Conservation (phyloP, 2,329 filamentous ascomycete genomes). For the Penicillium paneum region DNA sequence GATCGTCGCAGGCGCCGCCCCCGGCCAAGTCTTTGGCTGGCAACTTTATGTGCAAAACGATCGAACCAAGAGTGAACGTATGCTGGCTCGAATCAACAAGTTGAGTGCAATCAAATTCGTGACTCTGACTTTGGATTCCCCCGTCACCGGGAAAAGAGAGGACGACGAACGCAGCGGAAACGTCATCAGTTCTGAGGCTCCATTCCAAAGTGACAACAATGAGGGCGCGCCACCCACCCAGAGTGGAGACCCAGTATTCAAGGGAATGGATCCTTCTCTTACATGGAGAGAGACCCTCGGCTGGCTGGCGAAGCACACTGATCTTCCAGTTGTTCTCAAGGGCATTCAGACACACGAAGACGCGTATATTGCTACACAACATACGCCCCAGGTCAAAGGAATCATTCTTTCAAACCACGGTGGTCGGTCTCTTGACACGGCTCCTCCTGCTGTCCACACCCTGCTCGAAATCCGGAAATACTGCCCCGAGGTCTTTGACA, state of each 20-base stretch:
- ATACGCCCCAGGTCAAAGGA: conserved; percentile 66
- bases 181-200: conserved; percentile 53
- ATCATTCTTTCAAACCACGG: conserved; percentile 90
- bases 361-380: conserved; percentile 66
- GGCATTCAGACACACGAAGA: conserved; percentile 94
- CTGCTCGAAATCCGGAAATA: conserved; percentile 70
- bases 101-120: conserved; percentile 72
- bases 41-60: conserved; percentile 91
- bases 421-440: conserved; percentile 78
- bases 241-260: conserved; percentile 29
- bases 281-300: conserved; percentile 74
- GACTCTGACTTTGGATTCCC: conserved; percentile 81
- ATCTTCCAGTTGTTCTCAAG: conserved; percentile 83
- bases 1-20: conserved; percentile 62
- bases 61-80: conserved; percentile 71
- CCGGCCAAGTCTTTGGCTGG: conserved; percentile 80
- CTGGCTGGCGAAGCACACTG: conserved; percentile 76
- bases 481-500: conserved; percentile 64
- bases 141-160: conserved; percentile 84
- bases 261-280: conserved; percentile 75
- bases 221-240: conserved; percentile 63
- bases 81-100: conserved; percentile 69
- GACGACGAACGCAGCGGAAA: conserved; percentile 63
- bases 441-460: conserved; percentile 67
- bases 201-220: conserved; percentile 47